A percentile compares a stretch with the other conserved stretches of the same genome.
Conservation (phyloP, 164 flowering plant species). For the Umbellularia californica region DNA sequence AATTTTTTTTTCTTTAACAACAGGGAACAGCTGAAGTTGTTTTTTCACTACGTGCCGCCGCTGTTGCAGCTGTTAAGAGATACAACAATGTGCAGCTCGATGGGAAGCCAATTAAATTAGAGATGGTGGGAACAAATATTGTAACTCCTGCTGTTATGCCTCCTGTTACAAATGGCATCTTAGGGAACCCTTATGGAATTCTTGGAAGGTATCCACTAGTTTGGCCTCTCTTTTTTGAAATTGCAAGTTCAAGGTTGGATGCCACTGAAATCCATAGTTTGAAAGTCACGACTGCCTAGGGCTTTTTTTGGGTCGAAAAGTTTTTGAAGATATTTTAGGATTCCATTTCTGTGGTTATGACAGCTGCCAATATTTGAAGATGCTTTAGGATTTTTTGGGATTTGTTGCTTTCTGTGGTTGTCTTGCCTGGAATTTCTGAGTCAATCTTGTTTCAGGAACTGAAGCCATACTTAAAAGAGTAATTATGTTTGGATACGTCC, state of each 20-base stretch:
- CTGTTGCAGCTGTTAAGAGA: conserved; percentile 74
- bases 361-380: too few relatives aligned
- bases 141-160: conserved; percentile 40
- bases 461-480: too few relatives aligned
- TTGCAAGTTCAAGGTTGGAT: background rate
- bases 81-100: conserved; percentile 98
- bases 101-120: conserved; percentile 98
- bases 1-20: conserved; percentile 20
- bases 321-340: too few relatives aligned
- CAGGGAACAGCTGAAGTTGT: conserved; percentile 93
- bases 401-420: background rate
- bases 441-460: too few relatives aligned
- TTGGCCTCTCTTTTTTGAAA: conserved; percentile 3
- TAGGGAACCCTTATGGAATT: conserved; percentile 47
- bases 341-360: too few relatives aligned
- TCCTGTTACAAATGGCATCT: conserved; percentile 31
- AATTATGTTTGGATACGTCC: too few relatives aligned
- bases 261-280: background rate
- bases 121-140: conserved; percentile 82
- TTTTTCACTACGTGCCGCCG: conserved; percentile 60
- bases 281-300: background rate
- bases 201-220: conserved; percentile 41
- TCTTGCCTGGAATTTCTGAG: too few relatives aligned
- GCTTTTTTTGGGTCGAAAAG: too few relatives aligned
- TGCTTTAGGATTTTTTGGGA: background rate